A percentile compares a stretch with the other conserved stretches of the same genome.
phyloP scores from a whole-genome alignment of 768 basidiomycete species.

The Tephrocybe sp. region DNA sequence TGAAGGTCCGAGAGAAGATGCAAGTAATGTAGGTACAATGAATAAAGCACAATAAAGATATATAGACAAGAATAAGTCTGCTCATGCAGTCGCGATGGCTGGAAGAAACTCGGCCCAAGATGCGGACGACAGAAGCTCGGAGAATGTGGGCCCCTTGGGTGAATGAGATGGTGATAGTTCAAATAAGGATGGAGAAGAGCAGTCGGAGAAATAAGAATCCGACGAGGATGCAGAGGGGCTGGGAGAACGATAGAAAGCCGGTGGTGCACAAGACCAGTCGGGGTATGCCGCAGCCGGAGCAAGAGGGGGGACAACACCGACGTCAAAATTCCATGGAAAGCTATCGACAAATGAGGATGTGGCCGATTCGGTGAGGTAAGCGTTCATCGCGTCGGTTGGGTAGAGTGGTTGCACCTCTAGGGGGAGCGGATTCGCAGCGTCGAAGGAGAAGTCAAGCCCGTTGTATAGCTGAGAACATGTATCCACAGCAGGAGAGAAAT shows the following conservation, averaged over 20 bases:
- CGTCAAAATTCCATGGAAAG: background rate
- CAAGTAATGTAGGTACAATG: background rate
- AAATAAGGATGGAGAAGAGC: background rate
- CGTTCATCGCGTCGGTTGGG: background rate
- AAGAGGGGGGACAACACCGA: background rate
- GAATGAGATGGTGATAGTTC: background rate
- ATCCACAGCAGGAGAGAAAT: background rate
- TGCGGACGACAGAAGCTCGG: background rate
- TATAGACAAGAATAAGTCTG: too few relatives aligned
- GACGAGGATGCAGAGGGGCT: background rate
- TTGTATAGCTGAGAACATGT: constrained; percentile 1
- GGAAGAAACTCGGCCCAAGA: background rate
- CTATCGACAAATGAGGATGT: background rate
- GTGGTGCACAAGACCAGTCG: background rate
- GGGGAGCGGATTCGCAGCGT: background rate
- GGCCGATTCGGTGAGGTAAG: background rate
- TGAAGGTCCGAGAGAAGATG: background rate
- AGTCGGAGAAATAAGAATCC: background rate
- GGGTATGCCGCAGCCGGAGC: background rate
- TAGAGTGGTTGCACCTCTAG: background rate
- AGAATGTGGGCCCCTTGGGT: background rate
- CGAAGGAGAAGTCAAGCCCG: background rate
- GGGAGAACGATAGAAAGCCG: background rate
- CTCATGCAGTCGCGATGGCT: too few relatives aligned
- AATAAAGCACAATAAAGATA: constrained; percentile 1